phyloP scores from a whole-genome alignment of 371 early-diverging fungal genomes.

The Saksenaea vasiformis region DNA sequence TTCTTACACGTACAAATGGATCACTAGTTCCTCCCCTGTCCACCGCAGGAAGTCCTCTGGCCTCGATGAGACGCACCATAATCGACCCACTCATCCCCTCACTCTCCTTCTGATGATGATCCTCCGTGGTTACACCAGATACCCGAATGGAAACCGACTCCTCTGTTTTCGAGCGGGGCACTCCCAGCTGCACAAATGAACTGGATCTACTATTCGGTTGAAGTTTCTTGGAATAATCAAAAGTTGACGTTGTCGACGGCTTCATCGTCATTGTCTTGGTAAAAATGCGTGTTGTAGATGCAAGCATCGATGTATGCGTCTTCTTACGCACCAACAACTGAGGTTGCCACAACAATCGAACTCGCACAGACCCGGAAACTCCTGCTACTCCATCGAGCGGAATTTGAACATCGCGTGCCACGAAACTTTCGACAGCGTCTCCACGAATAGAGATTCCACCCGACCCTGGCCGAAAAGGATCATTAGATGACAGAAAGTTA shows the following conservation, averaged over 20 bases:
- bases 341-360: constrained; percentile 49
- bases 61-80: constrained; percentile 54
- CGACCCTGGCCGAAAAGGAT: constrained; percentile 32
- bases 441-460: constrained; percentile 47
- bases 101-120: not conserved
- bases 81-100: constrained; percentile 37
- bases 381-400: constrained; percentile 50
- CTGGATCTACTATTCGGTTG: not conserved
- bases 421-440: constrained; percentile 44
- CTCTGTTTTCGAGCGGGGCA: not conserved
- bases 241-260: constrained; percentile 2
- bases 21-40: constrained; percentile 67
- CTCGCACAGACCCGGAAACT: constrained; percentile 39
- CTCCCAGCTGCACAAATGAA: not conserved
- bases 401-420: constrained; percentile 31
- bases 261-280: constrained; percentile 13
- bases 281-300: constrained; percentile 17
- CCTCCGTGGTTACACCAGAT: not conserved
- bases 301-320: constrained; percentile 43
- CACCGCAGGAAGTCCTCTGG: constrained; percentile 63
- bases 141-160: not conserved
- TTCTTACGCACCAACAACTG: constrained; percentile 42
- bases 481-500: not conserved
- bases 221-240: not conserved
- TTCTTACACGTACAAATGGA: constrained; percentile 57